Evolutionary conservation across 2,329 filamentous ascomycete genomes (phyloP), one percentile per base, ranked within the genome.

Genomic region (Xylogone sp.): DNA sequence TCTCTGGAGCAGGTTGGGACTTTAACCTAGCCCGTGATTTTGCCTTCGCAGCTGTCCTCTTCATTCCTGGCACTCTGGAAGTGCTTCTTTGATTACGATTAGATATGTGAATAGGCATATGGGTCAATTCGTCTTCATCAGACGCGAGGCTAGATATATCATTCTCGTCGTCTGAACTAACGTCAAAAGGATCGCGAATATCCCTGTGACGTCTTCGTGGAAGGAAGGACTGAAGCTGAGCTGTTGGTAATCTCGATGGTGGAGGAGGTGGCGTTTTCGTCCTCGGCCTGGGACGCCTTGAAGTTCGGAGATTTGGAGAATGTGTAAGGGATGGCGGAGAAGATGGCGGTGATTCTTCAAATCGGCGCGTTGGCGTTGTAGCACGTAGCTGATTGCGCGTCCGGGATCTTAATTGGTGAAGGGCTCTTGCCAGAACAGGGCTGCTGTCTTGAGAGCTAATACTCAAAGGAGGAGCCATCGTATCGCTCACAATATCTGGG

Each of bases 281-380:
- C 39, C 54, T 59, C 6, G 45, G 18, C 29, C 56, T 62, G 13
- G 51, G 45, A 6, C 48, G 48, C 5, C 21, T 18, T 46, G 52
- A 51, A 16, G 49, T 49, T 19, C 54, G 56, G 47, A 57, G 53
- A 59, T 86, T 85, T 27, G 83, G 83, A 1, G 83, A 87, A 61
- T 86, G 82, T 3, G 83, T 87, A 3, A 87, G 71, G 0, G 83
- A 86, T 0, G 83, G 83, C 0, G 82, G 83, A 2, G 82, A 86
- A 1, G 83, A 86, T 19, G 63, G 60, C 24, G 62, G 64, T 9
- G 64, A 66, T 27, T 62, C 61, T 54, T 61, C 56, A 8, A 57
- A 59, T 48, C 48, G 50, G 47, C 54, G 55, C 22, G 53, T 53
- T 34, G 62, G 62, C n/a, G 62, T 65, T 57, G 57, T 57, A 18